A percentile compares a stretch with the other conserved stretches of the same genome.
These are phyloP conservation scores for Mangifera indica DNA, from an alignment of 345 rosid species.

Conservation along the genomic window DNA sequence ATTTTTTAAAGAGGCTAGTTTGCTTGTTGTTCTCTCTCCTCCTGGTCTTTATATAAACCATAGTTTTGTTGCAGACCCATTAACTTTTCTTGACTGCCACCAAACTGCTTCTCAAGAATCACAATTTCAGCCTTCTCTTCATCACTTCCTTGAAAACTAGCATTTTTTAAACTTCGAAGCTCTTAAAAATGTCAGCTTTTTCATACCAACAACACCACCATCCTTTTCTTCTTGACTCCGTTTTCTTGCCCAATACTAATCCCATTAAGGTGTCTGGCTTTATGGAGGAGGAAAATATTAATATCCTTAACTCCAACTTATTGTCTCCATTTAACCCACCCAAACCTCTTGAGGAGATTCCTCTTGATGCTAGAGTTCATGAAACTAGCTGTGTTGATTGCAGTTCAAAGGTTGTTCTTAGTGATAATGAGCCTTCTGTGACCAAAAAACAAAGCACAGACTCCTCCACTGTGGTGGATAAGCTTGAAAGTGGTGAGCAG, in stretches of 20 bases:
- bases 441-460: conserved; percentile 45
- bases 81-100: conserved; percentile 24
- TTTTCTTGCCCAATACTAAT: conserved; percentile 31
- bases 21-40: conserved; percentile 10
- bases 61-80: conserved; percentile 17
- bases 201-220: conserved; percentile 45
- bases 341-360: conserved; percentile 10
- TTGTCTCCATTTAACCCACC: conserved; percentile 35
- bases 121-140: conserved; percentile 16
- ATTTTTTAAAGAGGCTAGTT: background rate
- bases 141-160: conserved; percentile 34
- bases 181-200: conserved; percentile 52
- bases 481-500: conserved; percentile 46
- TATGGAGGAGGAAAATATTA: conserved; percentile 27
- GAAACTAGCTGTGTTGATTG: conserved; percentile 22
- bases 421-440: conserved; percentile 36
- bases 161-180: conserved; percentile 19
- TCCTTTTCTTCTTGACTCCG: conserved; percentile 48
- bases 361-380: conserved; percentile 16
- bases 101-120: conserved; percentile 6
- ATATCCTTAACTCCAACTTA: conserved; percentile 3
- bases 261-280: conserved; percentile 26
- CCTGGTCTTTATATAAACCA: conserved; percentile 27
- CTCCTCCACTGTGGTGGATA: conserved; percentile 42
- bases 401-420: conserved; percentile 20